Conservation (phyloP, 371 early-diverging fungal species). For the Hamiltosporidium tvaerminnensis region DNA sequence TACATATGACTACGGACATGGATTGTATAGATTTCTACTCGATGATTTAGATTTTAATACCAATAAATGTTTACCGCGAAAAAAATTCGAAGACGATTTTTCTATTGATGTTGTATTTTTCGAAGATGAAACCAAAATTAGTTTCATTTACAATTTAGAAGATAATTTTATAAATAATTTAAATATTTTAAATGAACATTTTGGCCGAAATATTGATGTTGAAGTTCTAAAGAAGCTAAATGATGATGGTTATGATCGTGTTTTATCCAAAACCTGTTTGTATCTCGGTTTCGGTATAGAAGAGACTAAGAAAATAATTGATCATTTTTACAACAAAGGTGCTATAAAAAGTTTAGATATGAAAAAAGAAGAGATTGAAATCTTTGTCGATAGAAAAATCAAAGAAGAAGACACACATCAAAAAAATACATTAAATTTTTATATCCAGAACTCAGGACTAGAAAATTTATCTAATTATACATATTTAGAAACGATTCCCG, state of each 20-base stretch:
- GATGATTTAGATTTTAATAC: conserved; percentile 20
- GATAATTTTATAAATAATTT: conserved; percentile 7
- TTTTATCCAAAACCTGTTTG: conserved; percentile 15
- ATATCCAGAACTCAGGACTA: background rate
- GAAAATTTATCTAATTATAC: too few species aligned
- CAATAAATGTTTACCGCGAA: background rate
- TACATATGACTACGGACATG: conserved; percentile 18
- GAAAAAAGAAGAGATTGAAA: too few species aligned
- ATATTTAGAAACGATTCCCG: background rate
- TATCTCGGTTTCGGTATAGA: conserved; percentile 7
- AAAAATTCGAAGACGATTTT: conserved; percentile 24
- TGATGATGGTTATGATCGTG: conserved; percentile 11
- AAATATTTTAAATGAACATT: conserved; percentile 1
- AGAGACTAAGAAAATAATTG: background rate
- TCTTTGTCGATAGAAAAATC: conserved; percentile 1
- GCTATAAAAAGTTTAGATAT: too few species aligned
- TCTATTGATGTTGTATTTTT: conserved; percentile 27
- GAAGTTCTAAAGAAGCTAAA: conserved; percentile 11
- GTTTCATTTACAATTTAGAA: background rate
- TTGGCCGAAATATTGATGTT: conserved; percentile 1
- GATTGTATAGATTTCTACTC: conserved; percentile 21
- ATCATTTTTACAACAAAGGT: too few species aligned
- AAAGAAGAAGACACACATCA: background rate
- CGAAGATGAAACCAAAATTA: conserved; percentile 3
- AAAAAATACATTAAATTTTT: background rate